Conservation (phyloP, 495 filamentous ascomycete species). For the Parathielavia hyrcaniae region DNA sequence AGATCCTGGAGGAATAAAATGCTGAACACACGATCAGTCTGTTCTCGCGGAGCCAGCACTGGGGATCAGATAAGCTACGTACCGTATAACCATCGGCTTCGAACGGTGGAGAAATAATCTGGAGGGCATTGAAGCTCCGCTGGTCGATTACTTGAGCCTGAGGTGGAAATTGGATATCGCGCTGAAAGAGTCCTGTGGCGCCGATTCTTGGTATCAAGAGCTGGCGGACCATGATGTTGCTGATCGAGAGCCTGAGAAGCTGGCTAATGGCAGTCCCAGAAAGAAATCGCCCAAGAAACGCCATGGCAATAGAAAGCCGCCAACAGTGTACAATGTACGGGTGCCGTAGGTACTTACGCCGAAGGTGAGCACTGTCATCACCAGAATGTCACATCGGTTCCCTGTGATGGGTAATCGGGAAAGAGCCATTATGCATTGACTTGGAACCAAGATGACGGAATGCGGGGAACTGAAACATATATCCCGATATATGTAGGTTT, state of each 20-base stretch:
- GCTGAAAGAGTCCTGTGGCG: background rate
- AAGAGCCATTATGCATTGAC: too few species aligned
- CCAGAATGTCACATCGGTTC: too few species aligned
- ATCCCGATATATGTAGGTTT: too few species aligned
- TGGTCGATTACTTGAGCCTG: slow-evolving; percentile 42
- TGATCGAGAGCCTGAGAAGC: background rate
- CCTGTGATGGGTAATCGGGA: too few species aligned
- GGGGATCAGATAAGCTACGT: background rate
- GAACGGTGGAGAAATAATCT: slow-evolving; percentile 26
- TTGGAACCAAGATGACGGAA: too few species aligned
- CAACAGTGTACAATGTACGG: background rate
- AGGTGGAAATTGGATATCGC: slow-evolving; percentile 24
- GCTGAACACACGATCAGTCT: slow-evolving; percentile 20
- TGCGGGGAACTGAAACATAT: too few species aligned
- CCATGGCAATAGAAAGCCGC: background rate
- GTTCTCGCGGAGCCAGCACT: background rate
- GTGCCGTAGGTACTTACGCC: background rate
- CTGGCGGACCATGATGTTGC: too few species aligned
- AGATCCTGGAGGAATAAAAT: slow-evolving; percentile 35
- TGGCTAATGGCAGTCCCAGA: background rate
- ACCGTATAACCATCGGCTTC: slow-evolving; percentile 28
- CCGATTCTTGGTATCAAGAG: background rate
- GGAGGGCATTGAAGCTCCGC: slow-evolving; percentile 38
- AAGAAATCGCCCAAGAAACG: background rate
- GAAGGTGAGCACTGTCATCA: too few species aligned